Evolutionary conservation across 805 yeast species (phyloP).

Genomic region (Candida silvatica): DNA sequence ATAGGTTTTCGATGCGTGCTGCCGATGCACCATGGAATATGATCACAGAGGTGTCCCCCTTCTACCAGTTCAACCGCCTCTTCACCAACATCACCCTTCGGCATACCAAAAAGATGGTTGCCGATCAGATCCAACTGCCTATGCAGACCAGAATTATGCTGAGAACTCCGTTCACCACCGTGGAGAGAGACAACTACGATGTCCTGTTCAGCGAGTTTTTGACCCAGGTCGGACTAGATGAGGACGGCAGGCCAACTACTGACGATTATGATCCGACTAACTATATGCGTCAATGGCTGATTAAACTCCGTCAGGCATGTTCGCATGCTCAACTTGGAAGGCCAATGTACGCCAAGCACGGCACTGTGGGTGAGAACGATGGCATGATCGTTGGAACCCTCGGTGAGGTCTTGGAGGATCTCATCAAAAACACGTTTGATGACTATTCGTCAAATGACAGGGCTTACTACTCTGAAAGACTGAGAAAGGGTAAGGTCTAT

Average conservation of each 20-base stretch:
- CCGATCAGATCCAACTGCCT: constrained; percentile 69
- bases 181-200: constrained; percentile 80
- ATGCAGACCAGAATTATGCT: constrained; percentile 65
- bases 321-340: constrained; percentile 56
- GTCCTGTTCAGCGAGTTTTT: constrained; percentile 54
- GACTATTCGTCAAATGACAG: constrained; percentile 42
- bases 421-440: constrained; percentile 49
- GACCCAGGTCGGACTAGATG: constrained; percentile 43
- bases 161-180: constrained; percentile 66
- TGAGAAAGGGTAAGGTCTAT: constrained; percentile 60
- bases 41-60: constrained; percentile 18
- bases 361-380: constrained; percentile 5
- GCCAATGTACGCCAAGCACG: constrained; percentile 5
- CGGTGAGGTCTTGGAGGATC: constrained; percentile 57
- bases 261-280: constrained; percentile 41
- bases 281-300: constrained; percentile 62
- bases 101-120: constrained; percentile 81
- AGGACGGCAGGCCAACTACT: constrained; percentile 38
- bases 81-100: constrained; percentile 55
- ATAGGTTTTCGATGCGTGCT: constrained; percentile 12
- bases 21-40: constrained; percentile 20
- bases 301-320: constrained; percentile 66
- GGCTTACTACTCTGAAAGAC: constrained; percentile 30
- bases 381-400: constrained; percentile 36
- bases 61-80: constrained; percentile 37